These are phyloP conservation scores for Antrodiella citrinella DNA, from an alignment of 768 basidiomycete genomes.

Conservation along the genomic window DNA sequence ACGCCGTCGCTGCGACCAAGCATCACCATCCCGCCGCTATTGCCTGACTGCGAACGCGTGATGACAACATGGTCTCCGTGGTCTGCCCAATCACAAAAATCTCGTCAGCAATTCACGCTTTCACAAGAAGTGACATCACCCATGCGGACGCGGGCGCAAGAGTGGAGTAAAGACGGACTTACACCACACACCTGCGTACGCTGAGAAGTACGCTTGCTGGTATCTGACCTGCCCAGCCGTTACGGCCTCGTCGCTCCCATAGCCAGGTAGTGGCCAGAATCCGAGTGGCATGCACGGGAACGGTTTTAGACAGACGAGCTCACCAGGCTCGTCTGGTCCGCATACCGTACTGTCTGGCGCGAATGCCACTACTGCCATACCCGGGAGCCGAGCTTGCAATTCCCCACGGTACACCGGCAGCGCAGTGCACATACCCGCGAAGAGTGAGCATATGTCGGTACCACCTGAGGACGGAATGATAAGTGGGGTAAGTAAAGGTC, in stretches of 20 bases:
- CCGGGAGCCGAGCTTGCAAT: slow-evolving; percentile 76
- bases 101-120: neutral
- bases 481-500: neutral
- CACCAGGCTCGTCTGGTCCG: slow-evolving; percentile 46
- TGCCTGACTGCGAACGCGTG: slow-evolving; percentile 54
- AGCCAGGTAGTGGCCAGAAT: slow-evolving; percentile 74
- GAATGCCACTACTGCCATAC: slow-evolving; percentile 68
- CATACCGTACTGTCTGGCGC: slow-evolving; percentile 35
- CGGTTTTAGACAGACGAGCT: slow-evolving; percentile 63
- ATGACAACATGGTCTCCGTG: slow-evolving; percentile 71
- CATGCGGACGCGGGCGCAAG: slow-evolving; percentile 6
- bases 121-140: slow-evolving; percentile 3
- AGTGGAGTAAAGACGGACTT: slow-evolving; percentile 24
- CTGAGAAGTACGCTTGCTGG: slow-evolving; percentile 63
- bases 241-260: slow-evolving; percentile 46
- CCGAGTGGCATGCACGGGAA: slow-evolving; percentile 79
- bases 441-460: slow-evolving; percentile 79
- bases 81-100: slow-evolving; percentile 29
- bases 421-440: slow-evolving; percentile 70
- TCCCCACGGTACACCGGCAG: slow-evolving; percentile 76
- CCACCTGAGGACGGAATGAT: slow-evolving; percentile 40
- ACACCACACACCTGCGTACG: slow-evolving; percentile 69
- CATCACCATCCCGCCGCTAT: slow-evolving; percentile 77
- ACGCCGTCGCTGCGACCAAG: slow-evolving; percentile 79
- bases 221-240: slow-evolving; percentile 48